Evolutionary conservation across 805 yeast species (phyloP).

Genomic region (Saturnispora dispora): DNA sequence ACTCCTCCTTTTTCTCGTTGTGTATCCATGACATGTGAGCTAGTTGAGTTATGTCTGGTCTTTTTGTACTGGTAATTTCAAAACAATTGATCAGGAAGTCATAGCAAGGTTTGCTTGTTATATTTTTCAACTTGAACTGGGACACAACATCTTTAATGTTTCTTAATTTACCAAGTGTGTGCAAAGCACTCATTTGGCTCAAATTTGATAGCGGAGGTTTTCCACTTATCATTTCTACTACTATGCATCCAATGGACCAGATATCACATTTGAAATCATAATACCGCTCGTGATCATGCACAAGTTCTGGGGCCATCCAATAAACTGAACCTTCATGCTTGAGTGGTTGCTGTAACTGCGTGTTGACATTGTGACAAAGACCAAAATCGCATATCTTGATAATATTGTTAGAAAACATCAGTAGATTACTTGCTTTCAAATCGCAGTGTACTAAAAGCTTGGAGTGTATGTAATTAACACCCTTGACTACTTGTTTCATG

Average conservation of each 20-base stretch:
- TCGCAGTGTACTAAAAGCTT: slow-evolving; percentile 74
- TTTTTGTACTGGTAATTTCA: slow-evolving; percentile 38
- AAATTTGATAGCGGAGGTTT: slow-evolving; percentile 79
- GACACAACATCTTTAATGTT: slow-evolving; percentile 56
- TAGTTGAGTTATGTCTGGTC: background rate
- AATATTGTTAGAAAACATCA: slow-evolving; percentile 40
- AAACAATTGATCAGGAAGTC: slow-evolving; percentile 58
- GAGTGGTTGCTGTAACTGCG: background rate
- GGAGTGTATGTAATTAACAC: slow-evolving; percentile 15
- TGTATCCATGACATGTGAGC: background rate
- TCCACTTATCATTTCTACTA: slow-evolving; percentile 77
- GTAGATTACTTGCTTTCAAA: slow-evolving; percentile 66
- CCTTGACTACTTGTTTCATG: background rate
- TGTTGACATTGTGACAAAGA: slow-evolving; percentile 35
- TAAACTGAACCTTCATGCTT: slow-evolving; percentile 77
- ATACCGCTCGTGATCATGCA: slow-evolving; percentile 37
- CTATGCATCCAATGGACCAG: slow-evolving; percentile 94
- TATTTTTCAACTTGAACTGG: background rate
- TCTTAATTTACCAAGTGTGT: slow-evolving; percentile 72
- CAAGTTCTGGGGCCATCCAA: slow-evolving; percentile 99
- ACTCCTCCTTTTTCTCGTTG: background rate
- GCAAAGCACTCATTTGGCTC: slow-evolving; percentile 70
- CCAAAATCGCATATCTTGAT: slow-evolving; percentile 75
- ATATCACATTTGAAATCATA: slow-evolving; percentile 84
- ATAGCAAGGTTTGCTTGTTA: slow-evolving; percentile 8